Evolutionary conservation across 352 stramenopile genomes (phyloP), one percentile per base, ranked within the genome.

Genomic region (Pythium myriotylum): DNA sequence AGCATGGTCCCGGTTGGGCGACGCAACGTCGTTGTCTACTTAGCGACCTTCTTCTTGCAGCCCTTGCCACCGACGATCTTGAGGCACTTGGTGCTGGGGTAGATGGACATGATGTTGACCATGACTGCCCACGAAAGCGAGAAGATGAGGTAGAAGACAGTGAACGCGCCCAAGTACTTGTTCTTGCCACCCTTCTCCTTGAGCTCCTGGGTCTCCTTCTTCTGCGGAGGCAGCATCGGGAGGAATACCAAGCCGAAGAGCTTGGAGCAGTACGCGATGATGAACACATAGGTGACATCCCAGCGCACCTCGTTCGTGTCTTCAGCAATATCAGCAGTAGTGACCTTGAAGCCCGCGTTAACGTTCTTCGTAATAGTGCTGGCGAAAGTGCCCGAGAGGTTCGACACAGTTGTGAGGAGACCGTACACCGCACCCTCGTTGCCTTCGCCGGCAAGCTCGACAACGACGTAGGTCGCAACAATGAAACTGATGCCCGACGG

Each of bases 371-470:
- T 74, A 22, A 83, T 40, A 7, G 73, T 68, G n/a, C 58, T 50
- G 10, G 68, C 74, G 41, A 83, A 73, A 13, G 74, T 70, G 10
- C 51, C 66, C 43, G 72, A 55, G 19, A 80, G 39, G 62, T 80
- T 80, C 43, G 47, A 48, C 6, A 76, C 61, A 4, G 74, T 80
- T 17, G 74, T 83, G 39, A 77, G 33, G 14, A 83, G 62, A 14
- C 72, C 68, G 59, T 80, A 83, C 32, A 73, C 49, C 1, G 69
- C 68, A 24, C 67, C 74, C 54, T 80, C 74, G 51, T 76, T 77
- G 26, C 68, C 65, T 14, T 70, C 53, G 32, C 70, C 65, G 8
- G 65, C 62, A 19, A 83, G 67, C 51, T 83, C 74, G 10, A 83
- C 50, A 2, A 57, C 50, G 14, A 57, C 50, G 50, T 57, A 57